Conservation (phyloP, 83 land plant genomes). For the Thuja plicata region DNA sequence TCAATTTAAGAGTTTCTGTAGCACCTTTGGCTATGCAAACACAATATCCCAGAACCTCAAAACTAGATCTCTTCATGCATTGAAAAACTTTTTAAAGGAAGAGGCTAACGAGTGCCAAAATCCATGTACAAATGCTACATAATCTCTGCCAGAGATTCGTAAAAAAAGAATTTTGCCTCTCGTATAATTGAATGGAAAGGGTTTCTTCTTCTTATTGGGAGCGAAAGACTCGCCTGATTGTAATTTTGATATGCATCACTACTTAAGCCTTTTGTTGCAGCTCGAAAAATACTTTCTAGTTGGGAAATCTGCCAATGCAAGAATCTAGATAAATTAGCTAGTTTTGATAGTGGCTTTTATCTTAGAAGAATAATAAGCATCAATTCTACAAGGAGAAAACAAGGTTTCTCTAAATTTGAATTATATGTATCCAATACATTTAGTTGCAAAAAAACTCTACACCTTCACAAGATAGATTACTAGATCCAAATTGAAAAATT, state of each 20-base stretch:
- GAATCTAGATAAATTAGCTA: not conserved
- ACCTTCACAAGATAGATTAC: not conserved
- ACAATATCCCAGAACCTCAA: constrained; percentile 74
- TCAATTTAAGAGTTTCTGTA: constrained; percentile 77
- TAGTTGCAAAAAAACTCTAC: not conserved
- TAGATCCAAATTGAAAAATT: not conserved
- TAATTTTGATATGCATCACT: not conserved
- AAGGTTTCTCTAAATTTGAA: not conserved
- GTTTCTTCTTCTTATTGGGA: not conserved
- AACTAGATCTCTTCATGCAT: constrained; percentile 36
- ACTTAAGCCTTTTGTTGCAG: constrained; percentile 8
- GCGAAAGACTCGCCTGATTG: not conserved
- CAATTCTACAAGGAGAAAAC: not conserved
- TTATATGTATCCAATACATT: not conserved
- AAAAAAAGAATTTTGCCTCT: constrained; percentile 29
- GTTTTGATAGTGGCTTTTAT: not conserved
- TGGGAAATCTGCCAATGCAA: not conserved
- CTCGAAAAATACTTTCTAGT: constrained; percentile 7
- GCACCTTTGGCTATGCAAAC: constrained; percentile 84
- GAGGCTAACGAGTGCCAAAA: constrained; percentile 34
- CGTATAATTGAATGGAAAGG: not conserved
- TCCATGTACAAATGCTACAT: constrained; percentile 60
- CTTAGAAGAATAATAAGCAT: not conserved
- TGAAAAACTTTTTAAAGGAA: constrained; percentile 66
- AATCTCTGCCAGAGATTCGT: constrained; percentile 65